Base-by-base conservation (phyloP, 1,284 basidiomycete genomes). In the Somion occarium region DNA sequence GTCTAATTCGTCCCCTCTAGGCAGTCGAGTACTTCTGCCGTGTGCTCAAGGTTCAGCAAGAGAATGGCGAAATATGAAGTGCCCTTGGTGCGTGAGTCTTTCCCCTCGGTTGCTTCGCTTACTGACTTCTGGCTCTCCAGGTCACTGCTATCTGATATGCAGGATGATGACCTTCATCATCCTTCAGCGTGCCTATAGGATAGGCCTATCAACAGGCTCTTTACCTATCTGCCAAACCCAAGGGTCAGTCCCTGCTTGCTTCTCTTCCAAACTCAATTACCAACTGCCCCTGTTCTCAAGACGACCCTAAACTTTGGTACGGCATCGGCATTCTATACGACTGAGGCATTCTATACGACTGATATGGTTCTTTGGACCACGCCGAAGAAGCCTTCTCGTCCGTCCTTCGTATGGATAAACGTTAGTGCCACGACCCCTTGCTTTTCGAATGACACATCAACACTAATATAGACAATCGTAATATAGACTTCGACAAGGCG, bases 251-350 rank as follows among this genome's bases (percentile, higher is more conserved):
- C 67, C 59, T 41, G 26, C 45, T 52, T 46, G 44, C 30, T 43
- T 38, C 49, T 12, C 26, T 50, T 37, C 30, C 30, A 34, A 34
- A 42, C 43, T 42, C 63, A 51, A 58, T 59, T 56, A 55, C 55
- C 52, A 53, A 48, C 43, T 48, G 56, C 41, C 57, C 44, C 53
- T 43, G 20, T 50, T 38, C 41, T 43, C 49, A 86, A 79, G 86
- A 94, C 76, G 97, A 99, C 69, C 96, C 96, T 11, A 98, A 99
- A 69, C 78, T 99, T 3, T 99, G 97, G 97, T 99, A 98, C 68
- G 96, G 97, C 44, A 99, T 99, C 64, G 97, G 97, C 38, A 98
- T 99, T 48, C 82, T 99, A 23, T 99, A 99, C 65, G n/a, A n/a
- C n/a, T n/a, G n/a, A n/a, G n/a, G n/a, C n/a, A n/a, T n/a, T n/a